Conservation (phyloP, 2,329 filamentous ascomycete genomes). For the Alternaria solani region DNA sequence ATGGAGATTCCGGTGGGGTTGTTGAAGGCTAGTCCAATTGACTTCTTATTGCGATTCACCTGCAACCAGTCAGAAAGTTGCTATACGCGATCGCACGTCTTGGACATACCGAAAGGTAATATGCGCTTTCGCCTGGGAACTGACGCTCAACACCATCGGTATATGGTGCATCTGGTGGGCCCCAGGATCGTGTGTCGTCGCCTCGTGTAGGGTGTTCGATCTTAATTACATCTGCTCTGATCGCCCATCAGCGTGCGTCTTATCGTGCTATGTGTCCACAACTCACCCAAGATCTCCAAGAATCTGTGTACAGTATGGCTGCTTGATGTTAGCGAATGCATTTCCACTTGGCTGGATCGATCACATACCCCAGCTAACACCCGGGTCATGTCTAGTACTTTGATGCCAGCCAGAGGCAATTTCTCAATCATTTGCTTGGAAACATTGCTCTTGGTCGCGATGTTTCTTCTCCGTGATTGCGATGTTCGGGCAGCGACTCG, state of each 20-base stretch:
- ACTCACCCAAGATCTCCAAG: constrained; percentile 88
- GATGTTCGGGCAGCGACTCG: constrained; percentile 9
- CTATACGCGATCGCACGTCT: too few species aligned
- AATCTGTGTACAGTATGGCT: constrained; percentile 98
- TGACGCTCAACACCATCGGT: constrained; percentile 63
- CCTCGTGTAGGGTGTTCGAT: constrained; percentile 91
- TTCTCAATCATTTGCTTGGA: constrained; percentile 53
- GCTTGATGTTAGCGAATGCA: constrained; percentile 27
- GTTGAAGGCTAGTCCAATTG: constrained; percentile 88
- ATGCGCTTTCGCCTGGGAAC: constrained; percentile 91
- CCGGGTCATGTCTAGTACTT: constrained; percentile 94
- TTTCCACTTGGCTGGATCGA: constrained; percentile 8
- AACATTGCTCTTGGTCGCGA: constrained; percentile 52
- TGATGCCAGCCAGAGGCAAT: constrained; percentile 80
- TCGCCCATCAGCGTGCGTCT: constrained; percentile 19
- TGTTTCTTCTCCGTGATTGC: constrained; percentile 37
- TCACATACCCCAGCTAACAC: constrained; percentile 70
- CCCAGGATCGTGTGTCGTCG: constrained; percentile 95
- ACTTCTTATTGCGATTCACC: constrained; percentile 98
- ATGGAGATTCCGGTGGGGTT: constrained; percentile 82
- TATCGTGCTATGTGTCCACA: background rate
- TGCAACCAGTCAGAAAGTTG: constrained; percentile 46
- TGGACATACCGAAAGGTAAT: constrained; percentile 78
- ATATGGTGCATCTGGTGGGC: constrained; percentile 88
- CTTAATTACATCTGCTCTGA: constrained; percentile 93